Conservation (phyloP, 1,139 yeast genomes). For the Sugiyamaella castrensis region DNA sequence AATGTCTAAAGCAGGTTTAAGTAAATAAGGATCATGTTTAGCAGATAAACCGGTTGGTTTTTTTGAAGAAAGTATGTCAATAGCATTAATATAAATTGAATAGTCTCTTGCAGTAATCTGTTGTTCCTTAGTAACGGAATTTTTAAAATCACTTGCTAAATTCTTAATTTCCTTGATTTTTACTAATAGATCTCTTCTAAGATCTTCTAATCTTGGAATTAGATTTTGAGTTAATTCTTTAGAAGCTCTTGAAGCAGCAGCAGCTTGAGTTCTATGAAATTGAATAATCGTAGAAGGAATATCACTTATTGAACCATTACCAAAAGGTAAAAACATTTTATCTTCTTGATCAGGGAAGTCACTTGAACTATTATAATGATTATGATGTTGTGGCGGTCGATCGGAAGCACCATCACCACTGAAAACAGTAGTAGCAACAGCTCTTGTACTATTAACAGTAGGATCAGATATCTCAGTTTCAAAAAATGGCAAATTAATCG, state of each 20-base stretch:
- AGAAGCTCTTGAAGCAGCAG: constrained; percentile 61
- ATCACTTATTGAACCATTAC: constrained; percentile 80
- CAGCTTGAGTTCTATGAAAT: constrained; percentile 71
- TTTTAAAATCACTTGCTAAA: constrained; percentile 78
- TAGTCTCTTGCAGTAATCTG: constrained; percentile 48
- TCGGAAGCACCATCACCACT: constrained; percentile 9
- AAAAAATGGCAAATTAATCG: constrained; percentile 58
- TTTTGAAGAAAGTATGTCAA: constrained; percentile 28
- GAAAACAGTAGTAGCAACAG: constrained; percentile 8
- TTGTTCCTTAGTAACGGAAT: constrained; percentile 66
- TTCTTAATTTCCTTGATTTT: constrained; percentile 86
- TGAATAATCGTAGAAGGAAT: constrained; percentile 70
- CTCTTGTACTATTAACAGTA: too few species aligned
- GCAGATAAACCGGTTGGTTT: constrained; percentile 41
- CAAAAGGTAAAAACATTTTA: constrained; percentile 63
- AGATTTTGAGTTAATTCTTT: constrained; percentile 67
- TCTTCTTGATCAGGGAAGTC: constrained; percentile 35
- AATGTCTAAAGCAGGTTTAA: constrained; percentile 67
- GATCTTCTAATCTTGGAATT: constrained; percentile 81
- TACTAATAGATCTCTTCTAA: constrained; percentile 74
- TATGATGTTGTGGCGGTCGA: constrained; percentile 5
- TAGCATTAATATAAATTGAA: constrained; percentile 30
- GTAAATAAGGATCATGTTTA: constrained; percentile 76
- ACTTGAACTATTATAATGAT: constrained; percentile 2
- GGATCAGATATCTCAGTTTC: constrained; percentile 26